Base-by-base conservation (phyloP, 2,329 filamentous ascomycete genomes). In the Fusarium papillatum region DNA sequence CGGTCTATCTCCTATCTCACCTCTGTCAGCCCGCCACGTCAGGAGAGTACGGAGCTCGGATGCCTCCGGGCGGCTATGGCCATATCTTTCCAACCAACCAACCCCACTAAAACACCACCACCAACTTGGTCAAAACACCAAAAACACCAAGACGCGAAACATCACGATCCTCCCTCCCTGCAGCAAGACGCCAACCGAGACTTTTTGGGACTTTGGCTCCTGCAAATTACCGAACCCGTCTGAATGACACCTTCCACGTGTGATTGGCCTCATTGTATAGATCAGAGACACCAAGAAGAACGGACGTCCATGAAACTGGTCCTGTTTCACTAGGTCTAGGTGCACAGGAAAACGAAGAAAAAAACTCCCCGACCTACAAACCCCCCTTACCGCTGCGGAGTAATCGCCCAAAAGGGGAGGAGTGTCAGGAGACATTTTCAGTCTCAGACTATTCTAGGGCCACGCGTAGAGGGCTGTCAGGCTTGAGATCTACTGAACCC, bases 81-180 rank as follows among this genome's bases (percentile, higher is more conserved):
- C 36, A 38, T 38, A 38, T 22, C 34, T 36, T 22, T 46, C 60
- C 36, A 61, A 48, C 71, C 69, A 75, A 66, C 64, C 61, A 64
- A 63, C 72, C 61, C 72, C 59, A 73, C 66, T 22, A 67, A 26
- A 39, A 39, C 17, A 63, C 62, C 69, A 60, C 46, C 74, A 70
- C 38, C 69, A 65, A 62, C 69, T 68, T 22, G 41, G 46, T 38
- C 69, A 68, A 76, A 74, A 68, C 71, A 75, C 31, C 66, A 72
- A 77, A 76, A 76, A 76, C 66, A 74, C 62, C 63, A 78, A 74
- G 68, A 71, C 68, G 46, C 71, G 76, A 77, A 78, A 78, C 72
- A 71, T 71, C 65, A 59, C 61, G 66, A 75, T 55, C 64, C 48
- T 57, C 70, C 59, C 60, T 77, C 70, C 60, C 60, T 77, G 64